Percentiles rank a stretch among this genome's conserved stretches.
Conservation (phyloP, 495 filamentous ascomycete species). For the Pyrenula aspistea region DNA sequence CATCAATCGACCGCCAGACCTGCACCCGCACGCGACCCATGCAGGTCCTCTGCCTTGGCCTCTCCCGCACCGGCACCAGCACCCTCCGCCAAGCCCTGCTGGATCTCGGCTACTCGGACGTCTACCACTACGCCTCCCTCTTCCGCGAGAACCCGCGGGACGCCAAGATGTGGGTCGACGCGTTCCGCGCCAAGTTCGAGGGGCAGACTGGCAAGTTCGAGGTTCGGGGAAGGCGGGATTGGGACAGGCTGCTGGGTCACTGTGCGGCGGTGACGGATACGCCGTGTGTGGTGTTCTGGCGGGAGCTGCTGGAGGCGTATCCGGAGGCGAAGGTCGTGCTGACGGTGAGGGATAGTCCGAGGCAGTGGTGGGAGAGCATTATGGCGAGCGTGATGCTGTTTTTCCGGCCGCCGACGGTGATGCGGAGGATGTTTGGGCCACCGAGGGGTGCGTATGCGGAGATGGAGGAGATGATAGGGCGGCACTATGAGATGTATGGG, state of each 20-base stretch:
- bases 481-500: no score
- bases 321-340: conserved; percentile 47
- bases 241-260: not conserved
- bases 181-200: conserved; percentile 5
- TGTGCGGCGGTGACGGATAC: conserved; percentile 40
- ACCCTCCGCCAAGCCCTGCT: conserved; percentile 2
- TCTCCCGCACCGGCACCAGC: conserved; percentile 2
- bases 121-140: conserved; percentile 5
- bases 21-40: no score
- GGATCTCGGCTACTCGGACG: conserved; percentile 6
- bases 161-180: conserved; percentile 5
- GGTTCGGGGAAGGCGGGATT: not conserved
- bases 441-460: no score
- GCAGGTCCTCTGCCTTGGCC: conserved; percentile 2
- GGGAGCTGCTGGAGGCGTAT: conserved; percentile 43
- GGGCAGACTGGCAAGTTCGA: conserved; percentile 3
- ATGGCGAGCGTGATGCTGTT: no score
- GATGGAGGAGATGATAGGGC: no score
- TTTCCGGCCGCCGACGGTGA: no score
- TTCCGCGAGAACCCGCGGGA: conserved; percentile 6
- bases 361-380: no score
- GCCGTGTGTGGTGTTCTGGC: conserved; percentile 36
- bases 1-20: no score
- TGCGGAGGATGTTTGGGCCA: no score
- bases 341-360: conserved; percentile 35